These are phyloP conservation scores for Geotrichum cucujoidarum DNA, from an alignment of 1,139 yeast species.

Conservation along the genomic window DNA sequence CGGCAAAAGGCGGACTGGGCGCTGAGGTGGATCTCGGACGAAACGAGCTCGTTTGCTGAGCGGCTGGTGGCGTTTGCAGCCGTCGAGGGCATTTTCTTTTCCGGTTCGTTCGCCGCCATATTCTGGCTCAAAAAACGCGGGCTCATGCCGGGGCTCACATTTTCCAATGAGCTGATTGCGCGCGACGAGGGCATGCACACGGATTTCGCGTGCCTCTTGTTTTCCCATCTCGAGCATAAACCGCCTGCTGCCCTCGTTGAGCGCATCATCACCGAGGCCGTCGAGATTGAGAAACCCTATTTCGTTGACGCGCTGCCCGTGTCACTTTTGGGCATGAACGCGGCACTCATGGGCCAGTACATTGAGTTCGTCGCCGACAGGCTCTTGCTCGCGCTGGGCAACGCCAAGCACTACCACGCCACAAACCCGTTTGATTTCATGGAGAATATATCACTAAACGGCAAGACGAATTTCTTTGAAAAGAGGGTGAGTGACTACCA, in stretches of 20 bases:
- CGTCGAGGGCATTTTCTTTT: conserved; percentile 96
- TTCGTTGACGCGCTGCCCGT: conserved; percentile 91
- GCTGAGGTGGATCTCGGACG: conserved; percentile 86
- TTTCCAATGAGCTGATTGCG: conserved; percentile 91
- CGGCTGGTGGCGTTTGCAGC: conserved; percentile 98
- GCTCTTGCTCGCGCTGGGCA: conserved; percentile 81
- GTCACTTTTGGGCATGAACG: conserved; percentile 88
- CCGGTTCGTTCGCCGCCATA: conserved; percentile 94
- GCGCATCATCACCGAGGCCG: conserved; percentile 90
- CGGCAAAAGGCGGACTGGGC: conserved; percentile 98
- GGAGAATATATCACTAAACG: conserved; percentile 89
- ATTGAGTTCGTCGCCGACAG: conserved; percentile 97
- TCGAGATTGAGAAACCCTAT: conserved; percentile 84
- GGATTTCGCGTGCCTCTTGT: conserved; percentile 92
- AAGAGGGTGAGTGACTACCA: conserved; percentile 59
- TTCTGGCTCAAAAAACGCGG: conserved; percentile 98
- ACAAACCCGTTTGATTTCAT: conserved; percentile 95
- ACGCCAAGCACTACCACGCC: conserved; percentile 78
- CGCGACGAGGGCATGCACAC: conserved; percentile 98
- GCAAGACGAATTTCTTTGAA: conserved; percentile 97
- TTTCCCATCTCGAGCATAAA: conserved; percentile 84
- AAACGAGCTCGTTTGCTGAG: conserved; percentile 84
- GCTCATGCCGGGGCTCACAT: conserved; percentile 95
- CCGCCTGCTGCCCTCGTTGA: conserved; percentile 74
- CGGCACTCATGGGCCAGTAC: conserved; percentile 88